A percentile compares a stretch with the other conserved stretches of the same genome.
phyloP scores from a whole-genome alignment of 2,329 filamentous ascomycete genomes.

The Cladosporium sp. region DNA sequence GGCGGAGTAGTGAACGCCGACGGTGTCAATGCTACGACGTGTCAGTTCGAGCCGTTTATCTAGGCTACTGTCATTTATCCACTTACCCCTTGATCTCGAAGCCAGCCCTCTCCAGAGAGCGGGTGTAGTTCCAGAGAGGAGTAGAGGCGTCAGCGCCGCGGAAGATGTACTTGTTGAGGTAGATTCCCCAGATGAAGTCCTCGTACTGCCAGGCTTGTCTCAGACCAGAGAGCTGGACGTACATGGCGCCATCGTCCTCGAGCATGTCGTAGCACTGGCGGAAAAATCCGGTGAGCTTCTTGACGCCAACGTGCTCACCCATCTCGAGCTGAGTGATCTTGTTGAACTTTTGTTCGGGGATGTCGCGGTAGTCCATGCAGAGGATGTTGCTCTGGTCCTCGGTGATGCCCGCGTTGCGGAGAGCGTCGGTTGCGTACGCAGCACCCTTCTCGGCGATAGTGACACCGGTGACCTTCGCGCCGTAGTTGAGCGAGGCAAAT shows the following conservation, averaged over 20 bases:
- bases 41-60: background rate
- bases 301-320: constrained; percentile 96
- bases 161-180: constrained; percentile 96
- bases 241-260: constrained; percentile 92
- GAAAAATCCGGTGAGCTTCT: constrained; percentile 75
- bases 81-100: constrained; percentile 71
- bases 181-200: constrained; percentile 94
- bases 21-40: constrained; percentile 62
- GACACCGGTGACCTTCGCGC: constrained; percentile 76
- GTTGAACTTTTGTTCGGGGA: constrained; percentile 72
- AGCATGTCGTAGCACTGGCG: constrained; percentile 91
- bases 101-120: constrained; percentile 76
- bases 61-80: background rate
- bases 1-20: constrained; percentile 94
- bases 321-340: constrained; percentile 98
- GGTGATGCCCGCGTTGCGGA: constrained; percentile 72
- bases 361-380: constrained; percentile 97
- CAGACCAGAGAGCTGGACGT: constrained; percentile 90
- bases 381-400: constrained; percentile 87
- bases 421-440: constrained; percentile 87
- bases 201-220: constrained; percentile 96
- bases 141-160: constrained; percentile 93
- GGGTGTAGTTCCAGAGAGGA: constrained; percentile 80
- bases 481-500: constrained; percentile 89
- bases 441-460: constrained; percentile 96